These are phyloP conservation scores for Lagenidium giganteum DNA, from an alignment of 352 stramenopile genomes.

Conservation along the genomic window DNA sequence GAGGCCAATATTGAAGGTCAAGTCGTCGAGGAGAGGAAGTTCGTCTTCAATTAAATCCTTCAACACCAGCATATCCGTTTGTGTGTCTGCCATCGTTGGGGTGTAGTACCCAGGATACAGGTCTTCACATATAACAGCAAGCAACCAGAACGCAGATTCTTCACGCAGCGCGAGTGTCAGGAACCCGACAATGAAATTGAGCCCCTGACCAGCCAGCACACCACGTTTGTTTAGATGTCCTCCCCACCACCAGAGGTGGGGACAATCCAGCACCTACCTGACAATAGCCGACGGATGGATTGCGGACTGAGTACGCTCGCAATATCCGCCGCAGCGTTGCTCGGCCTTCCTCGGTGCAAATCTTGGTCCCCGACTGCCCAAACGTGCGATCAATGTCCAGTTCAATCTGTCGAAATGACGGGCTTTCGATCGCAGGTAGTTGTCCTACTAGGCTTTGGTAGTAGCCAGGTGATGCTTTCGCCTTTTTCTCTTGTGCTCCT, in stretches of 20 bases:
- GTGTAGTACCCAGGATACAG: constrained; percentile 88
- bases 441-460: constrained; percentile 45
- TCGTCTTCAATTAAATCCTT: constrained; percentile 83
- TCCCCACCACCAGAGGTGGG: no score
- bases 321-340: constrained; percentile 62
- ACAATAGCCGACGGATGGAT: constrained; percentile 79
- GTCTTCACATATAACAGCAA: constrained; percentile 88
- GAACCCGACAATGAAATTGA: constrained; percentile 90
- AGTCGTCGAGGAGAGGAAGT: constrained; percentile 67
- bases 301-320: constrained; percentile 73
- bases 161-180: constrained; percentile 76
- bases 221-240: not conserved
- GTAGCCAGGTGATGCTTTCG: constrained; percentile 37
- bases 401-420: constrained; percentile 78
- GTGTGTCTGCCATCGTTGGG: constrained; percentile 83
- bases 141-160: constrained; percentile 85
- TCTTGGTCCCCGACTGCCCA: constrained; percentile 59
- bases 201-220: constrained; percentile 22
- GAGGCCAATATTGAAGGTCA: constrained; percentile 66
- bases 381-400: constrained; percentile 86
- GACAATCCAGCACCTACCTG: constrained; percentile 41
- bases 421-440: constrained; percentile 35
- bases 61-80: constrained; percentile 87
- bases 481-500: constrained; percentile 48
- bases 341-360: constrained; percentile 49